Base-by-base conservation (phyloP, 2,329 filamentous ascomycete genomes). In the Botrytis elliptica region DNA sequence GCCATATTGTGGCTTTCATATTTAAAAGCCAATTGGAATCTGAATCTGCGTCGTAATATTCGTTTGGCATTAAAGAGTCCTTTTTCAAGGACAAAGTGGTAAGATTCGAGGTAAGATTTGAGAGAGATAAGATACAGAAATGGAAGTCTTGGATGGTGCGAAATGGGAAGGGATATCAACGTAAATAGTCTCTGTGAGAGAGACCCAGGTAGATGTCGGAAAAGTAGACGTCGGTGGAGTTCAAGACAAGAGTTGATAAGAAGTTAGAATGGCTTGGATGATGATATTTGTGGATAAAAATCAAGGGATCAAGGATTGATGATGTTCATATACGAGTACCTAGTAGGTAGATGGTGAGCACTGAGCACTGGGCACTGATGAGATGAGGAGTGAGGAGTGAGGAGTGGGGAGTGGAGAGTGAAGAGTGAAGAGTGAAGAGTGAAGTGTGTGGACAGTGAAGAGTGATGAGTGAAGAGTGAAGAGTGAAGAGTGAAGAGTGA, bases 1-100 rank as follows among this genome's bases (percentile, higher is more conserved):
- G 75, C 79, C 79, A 81, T 77, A 81, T 77, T 75, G 75, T 70
- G 8, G 80, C 80, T 73, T 81, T 81, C 76, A 81, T 80, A 67
- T 75, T 69, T 73, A 79, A 76, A n/a, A 75, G 70, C 68, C 70
- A 77, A 60, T 46, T 29, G 29, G 36, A 55, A 36, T 72, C 63
- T 33, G 8, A 18, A 14, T 25, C 25, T 36, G 44, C 22, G 12
- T 67, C 12, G 46, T 72, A 55, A 40, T 38, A 71, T 71, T 64
- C 36, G 42, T 36, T 36, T 59, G n/a, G 25, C 70, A 72, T 72
- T 20, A 25, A 59, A 72, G 38, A 36, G n/a, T 59, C 38, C 67
- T 20, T 20, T 38, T 60, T 20, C 20, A 38, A 55, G 67, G 65
- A 68, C 49, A n/a, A 46, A 16, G 20, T 22, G n/a, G 20, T 14